Evolutionary conservation across 1,284 basidiomycete species (phyloP), one percentile per base, ranked within the genome.

Genomic region (Trichosporon ovoides): DNA sequence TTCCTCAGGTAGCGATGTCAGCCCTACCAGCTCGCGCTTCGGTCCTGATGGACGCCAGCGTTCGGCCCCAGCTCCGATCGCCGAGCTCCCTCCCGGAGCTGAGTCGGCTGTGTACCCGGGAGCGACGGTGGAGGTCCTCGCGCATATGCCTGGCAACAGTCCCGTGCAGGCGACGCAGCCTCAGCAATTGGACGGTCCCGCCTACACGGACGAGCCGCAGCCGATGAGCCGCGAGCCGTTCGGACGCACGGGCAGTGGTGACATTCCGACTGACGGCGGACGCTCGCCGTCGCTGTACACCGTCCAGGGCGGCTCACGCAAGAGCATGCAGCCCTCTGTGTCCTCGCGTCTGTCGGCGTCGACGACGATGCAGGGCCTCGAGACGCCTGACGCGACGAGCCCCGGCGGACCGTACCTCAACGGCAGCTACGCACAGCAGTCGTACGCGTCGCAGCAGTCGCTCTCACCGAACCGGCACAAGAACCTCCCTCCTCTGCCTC

Each of bases 401-500:
- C 34, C 35, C 22, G 12, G n/a, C n/a, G n/a, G n/a, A n/a, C 28
- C 31, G 34, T 61, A 63, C 38, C 53, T 60, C 9, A 40, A 52
- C 53, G 18, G 46, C 31, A 31, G 56, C 22, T 12, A 24, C 49
- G 13, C 53, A 11, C 53, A 57, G 51, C 55, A 52, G 43, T n/a
- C n/a, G n/a, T 37, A 22, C 11, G 3, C 55, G 59, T 37, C 57
- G 64, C 14, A 61, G 54, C 12, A 56, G 53, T 53, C 24, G 22
- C 55, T 67, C 6, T 70, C 68, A 16, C 70, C 73, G 1, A 73
- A 75, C 59, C 63, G 71, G 28, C 70, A 66, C 65, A 76, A 76
- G 63, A 76, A 69, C 50, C 66, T 76, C 3, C 74, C 74, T 2
- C 74, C 74, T 13, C 61, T 76, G 19, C 74, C 74, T 34, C 68